Conservation (phyloP, 176 grass and related monocot genomes). For the Phragmites australis region DNA sequence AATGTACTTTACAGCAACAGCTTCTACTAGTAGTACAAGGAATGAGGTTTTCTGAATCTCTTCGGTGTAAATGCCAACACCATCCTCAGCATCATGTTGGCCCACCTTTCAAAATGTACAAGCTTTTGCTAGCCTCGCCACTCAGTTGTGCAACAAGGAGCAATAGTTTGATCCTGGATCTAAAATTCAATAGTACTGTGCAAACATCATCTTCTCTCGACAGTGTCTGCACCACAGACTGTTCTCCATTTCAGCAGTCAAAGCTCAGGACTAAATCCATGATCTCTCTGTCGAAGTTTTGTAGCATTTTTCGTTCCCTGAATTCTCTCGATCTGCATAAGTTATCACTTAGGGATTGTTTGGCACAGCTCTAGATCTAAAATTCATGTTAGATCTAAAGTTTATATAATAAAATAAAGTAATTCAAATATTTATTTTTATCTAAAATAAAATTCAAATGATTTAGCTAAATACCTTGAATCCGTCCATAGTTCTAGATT, state of each 20-base stretch:
- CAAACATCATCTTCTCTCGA: neutral
- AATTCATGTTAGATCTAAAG: too few species aligned
- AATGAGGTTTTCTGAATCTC: neutral
- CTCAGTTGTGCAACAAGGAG: neutral
- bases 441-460: too few species aligned
- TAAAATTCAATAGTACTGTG: neutral
- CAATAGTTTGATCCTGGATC: neutral
- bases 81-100: neutral
- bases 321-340: constrained; percentile 8
- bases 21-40: neutral
- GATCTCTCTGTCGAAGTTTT: neutral
- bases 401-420: too few species aligned
- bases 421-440: too few species aligned
- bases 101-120: neutral
- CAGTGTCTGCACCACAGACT: neutral
- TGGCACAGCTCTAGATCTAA: too few species aligned
- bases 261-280: neutral
- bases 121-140: neutral
- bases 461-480: too few species aligned
- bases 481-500: too few species aligned
- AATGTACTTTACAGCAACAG: too few species aligned
- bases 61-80: neutral
- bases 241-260: neutral
- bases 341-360: neutral
- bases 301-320: neutral